These are phyloP conservation scores for Pleomassaria siparia DNA, from an alignment of 2,329 filamentous ascomycete species.

Conservation along the genomic window DNA sequence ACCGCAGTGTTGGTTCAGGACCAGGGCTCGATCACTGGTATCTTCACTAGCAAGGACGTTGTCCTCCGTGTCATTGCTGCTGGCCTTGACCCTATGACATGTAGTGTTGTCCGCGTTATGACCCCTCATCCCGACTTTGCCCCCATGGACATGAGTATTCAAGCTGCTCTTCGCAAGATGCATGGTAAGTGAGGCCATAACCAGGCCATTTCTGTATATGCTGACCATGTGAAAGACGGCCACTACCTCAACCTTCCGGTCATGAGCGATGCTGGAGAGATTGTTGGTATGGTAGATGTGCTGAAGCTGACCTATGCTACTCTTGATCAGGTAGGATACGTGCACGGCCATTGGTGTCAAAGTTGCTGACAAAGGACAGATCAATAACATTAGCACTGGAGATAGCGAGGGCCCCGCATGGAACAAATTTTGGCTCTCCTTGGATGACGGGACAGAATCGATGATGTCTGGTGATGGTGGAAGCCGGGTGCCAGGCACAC, in stretches of 20 bases:
- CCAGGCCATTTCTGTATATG: conserved; percentile 1
- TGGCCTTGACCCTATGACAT: conserved; percentile 88
- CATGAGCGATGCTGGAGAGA: conserved; percentile 96
- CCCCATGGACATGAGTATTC: conserved; percentile 98
- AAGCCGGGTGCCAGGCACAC: conserved; percentile 66
- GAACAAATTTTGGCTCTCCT: conserved; percentile 99
- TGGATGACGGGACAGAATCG: conserved; percentile 93
- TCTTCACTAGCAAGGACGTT: conserved; percentile 99
- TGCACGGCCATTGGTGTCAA: not conserved
- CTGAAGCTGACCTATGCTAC: conserved; percentile 98
- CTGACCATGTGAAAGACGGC: conserved; percentile 65
- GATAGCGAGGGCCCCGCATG: conserved; percentile 95
- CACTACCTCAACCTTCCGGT: conserved; percentile 98
- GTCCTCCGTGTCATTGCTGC: conserved; percentile 97
- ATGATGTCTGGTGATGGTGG: conserved; percentile 91
- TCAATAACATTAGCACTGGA: conserved; percentile 85
- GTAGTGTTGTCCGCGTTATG: conserved; percentile 98
- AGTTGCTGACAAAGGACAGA: conserved; percentile 46
- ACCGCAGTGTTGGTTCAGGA: conserved; percentile 96
- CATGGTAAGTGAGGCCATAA: conserved; percentile 68
- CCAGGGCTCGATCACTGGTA: conserved; percentile 95
- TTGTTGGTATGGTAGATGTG: conserved; percentile 99
- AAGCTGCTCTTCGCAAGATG: conserved; percentile 97
- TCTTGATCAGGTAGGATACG: conserved; percentile 74
- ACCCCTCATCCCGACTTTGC: conserved; percentile 98